phyloP scores from a whole-genome alignment of 768 basidiomycete genomes.

The Mycena alexandri region DNA sequence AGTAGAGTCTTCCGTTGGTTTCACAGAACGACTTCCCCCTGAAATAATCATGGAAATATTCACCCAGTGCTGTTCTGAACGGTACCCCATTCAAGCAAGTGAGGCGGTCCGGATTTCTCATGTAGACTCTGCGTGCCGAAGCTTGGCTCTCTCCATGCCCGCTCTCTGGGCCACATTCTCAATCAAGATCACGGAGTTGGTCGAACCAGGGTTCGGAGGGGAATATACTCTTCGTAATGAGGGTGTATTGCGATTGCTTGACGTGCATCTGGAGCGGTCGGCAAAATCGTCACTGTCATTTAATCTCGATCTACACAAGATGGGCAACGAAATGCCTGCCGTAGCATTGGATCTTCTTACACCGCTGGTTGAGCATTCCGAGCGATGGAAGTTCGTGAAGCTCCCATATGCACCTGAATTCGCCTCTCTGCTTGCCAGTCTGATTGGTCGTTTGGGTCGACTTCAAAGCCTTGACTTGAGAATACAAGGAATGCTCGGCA shows the following conservation, averaged over 20 bases:
- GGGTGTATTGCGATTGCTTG: conserved; percentile 8
- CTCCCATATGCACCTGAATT: conserved; percentile 11
- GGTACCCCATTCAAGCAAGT: conserved; percentile 17
- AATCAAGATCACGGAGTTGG: conserved; percentile 1
- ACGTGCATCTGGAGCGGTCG: conserved; percentile 29
- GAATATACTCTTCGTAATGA: background rate
- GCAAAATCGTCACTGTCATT: conserved; percentile 14
- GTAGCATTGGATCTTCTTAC: background rate
- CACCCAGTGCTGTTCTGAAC: conserved; percentile 14
- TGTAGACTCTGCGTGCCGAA: conserved; percentile 13
- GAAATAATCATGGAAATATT: conserved; percentile 30
- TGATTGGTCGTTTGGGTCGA: conserved; percentile 14
- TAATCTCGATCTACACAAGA: conserved; percentile 14
- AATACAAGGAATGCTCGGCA: conserved; percentile 1
- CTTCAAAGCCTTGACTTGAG: conserved; percentile 30
- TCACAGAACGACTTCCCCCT: conserved; percentile 7
- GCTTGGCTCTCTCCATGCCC: conserved; percentile 17
- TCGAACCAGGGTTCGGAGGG: background rate
- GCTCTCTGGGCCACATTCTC: conserved; percentile 31
- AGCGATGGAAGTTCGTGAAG: conserved; percentile 1
- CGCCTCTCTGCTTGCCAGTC: background rate
- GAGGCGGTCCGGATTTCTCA: conserved; percentile 8
- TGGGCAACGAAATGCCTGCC: background rate
- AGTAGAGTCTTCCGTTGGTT: background rate
- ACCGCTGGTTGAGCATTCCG: conserved; percentile 5